A percentile compares a stretch with the other conserved stretches of the same genome.
phyloP scores from a whole-genome alignment of 169 alveolate genomes.

The Plasmodium chabaudi region DNA sequence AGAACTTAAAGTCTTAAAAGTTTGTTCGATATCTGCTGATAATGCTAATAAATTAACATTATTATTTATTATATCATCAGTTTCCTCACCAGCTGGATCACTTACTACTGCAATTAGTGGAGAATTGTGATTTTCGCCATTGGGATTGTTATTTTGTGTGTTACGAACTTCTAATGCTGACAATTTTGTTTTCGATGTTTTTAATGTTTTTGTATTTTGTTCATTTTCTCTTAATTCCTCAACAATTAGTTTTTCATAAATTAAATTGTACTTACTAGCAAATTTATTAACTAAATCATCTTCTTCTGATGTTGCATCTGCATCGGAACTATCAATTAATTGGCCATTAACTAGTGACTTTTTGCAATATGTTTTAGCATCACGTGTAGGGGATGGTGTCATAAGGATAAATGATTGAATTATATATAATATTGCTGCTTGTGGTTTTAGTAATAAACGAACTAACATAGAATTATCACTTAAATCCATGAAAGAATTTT shows the following conservation, averaged over 20 bases:
- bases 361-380: slow-evolving; percentile 56
- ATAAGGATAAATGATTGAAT: slow-evolving; percentile 60
- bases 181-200: slow-evolving; percentile 7
- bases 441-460: slow-evolving; percentile 68
- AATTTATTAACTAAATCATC: slow-evolving; percentile 32
- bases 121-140: slow-evolving; percentile 5
- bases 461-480: slow-evolving; percentile 54
- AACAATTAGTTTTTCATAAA: slow-evolving; percentile 43
- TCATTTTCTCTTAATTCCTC: slow-evolving; percentile 62
- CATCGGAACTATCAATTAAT: slow-evolving; percentile 23
- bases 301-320: slow-evolving; percentile 34
- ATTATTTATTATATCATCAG: slow-evolving; percentile 44
- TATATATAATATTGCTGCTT: slow-evolving; percentile 35
- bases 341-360: slow-evolving; percentile 44
- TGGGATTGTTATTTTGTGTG: slow-evolving; percentile 6
- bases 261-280: slow-evolving; percentile 41
- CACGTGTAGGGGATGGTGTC: slow-evolving; percentile 69
- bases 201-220: slow-evolving; percentile 27
- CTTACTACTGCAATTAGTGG: slow-evolving; percentile 56
- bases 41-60: slow-evolving; percentile 35
- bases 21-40: slow-evolving; percentile 29
- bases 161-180: slow-evolving; percentile 58
- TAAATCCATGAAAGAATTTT: slow-evolving; percentile 43
- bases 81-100: slow-evolving; percentile 22
- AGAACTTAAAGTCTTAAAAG: slow-evolving; percentile 17